Evolutionary conservation across 805 yeast genomes (phyloP), one percentile per base, ranked within the genome.

Genomic region (Blastobotrys terrestris): DNA sequence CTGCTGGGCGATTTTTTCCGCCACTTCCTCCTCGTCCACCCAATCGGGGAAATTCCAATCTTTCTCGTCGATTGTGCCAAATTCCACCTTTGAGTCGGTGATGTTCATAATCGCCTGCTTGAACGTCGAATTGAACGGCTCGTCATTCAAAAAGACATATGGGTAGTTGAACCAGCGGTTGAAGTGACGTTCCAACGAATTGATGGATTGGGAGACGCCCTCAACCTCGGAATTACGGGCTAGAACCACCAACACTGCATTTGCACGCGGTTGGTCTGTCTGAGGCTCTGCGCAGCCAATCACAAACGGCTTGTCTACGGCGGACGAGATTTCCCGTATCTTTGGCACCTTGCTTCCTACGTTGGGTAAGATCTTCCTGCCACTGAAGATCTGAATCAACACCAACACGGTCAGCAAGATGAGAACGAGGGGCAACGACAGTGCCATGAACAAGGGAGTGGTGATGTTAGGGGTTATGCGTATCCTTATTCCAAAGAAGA

Each of bases 141-240:
- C 90, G 67, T 92, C 88, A 65, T 91, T 92, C 16, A 94, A 68
- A 60, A 94, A 88, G 1, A 88, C 84, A 84, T 95, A 94, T 0
- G 97, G 97, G 65, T 94, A 94, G 59, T 85, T 79, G 67, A 77
- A 94, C 96, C 96, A 89, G 61, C 91, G 91, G 66, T 92, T 92
- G 72, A 91, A 92, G 65, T 85, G 96, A 21, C 87, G 74, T 66
- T 92, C 98, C 52, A 94, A 63, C 2, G 91, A 81, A 31, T 72
- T 68, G 77, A 92, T 81, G 2, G 94, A 83, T 52, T 77, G 73
- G 1, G 86, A 62, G 1, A 89, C 96, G n/a, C 87, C 95, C 2
- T 80, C 77, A 1, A 89, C 54, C 63, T 92, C 98, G 2, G 79
- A 72, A 64, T 92, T 90, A 55, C 97, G 72, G 0, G 96, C 89